Base-by-base conservation (phyloP, 2,329 filamentous ascomycete genomes). In the Gnomoniopsis sp. region DNA sequence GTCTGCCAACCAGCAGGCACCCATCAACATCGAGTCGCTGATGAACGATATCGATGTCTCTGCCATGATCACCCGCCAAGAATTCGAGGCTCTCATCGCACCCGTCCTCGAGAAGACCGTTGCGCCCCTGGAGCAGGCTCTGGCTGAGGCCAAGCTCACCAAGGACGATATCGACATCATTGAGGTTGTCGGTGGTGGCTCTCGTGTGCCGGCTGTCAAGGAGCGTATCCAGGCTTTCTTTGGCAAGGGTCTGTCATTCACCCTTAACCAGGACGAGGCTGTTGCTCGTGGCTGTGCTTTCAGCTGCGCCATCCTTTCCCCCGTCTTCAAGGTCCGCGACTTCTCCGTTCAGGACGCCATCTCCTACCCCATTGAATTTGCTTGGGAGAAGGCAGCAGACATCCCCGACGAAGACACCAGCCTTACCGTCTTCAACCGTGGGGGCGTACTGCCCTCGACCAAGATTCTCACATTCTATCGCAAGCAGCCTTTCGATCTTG, bases 391-490 rank as follows among this genome's bases (percentile, higher is more conserved):
- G 83, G 96, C 93, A 26, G 87, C 92, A 61, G 95, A 99, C 70
- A 99, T 99, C 68, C 95, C 95, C 26, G 95, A 99, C 69, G 95
- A 99, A 82, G 95, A 98, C 74, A 98, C 95, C 57, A 96, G 88
- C 79, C 82, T 99, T 67, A 96, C 91, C 38, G 95, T 99, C 70
- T 99, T 99, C 79, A 96, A 95, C 85, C 92, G 89, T 76, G 93
- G 93, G 75, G 97, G 97, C 71, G 87, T 96, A 64, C 88, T 99
- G 82, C 95, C 95, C 56, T 98, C 93, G 6, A 99, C 95, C 65
- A 99, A 99, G 85, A 98, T 99, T 66, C 87, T 99, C 56, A 99
- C 95, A 43, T 99, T 99, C 81, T 99, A 98, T 84, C 89, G 95
- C 68, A 98, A 98, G 82, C 91, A 98, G 77, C 84, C 92, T 49